Base-by-base conservation (phyloP, 73 alveolate genomes). In the Paramecium caudatum region DNA sequence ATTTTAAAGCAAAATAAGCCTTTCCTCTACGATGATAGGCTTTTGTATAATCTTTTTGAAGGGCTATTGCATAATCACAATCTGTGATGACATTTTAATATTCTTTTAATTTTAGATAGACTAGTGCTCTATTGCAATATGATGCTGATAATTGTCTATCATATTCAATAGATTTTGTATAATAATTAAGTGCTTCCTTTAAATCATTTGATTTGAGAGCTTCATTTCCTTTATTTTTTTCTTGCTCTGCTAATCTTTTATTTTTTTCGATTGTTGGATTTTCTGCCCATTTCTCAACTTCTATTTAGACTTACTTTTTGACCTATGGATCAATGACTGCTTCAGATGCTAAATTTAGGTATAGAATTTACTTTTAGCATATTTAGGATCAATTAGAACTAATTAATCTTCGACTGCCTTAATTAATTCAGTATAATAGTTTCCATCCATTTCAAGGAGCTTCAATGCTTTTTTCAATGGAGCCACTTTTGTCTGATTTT, bases 1-100 rank as follows among this genome's bases (percentile, higher is more conserved):
- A 91, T 17, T 94, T 82, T 19, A 93, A 91, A 27, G 96, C 94
- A 37, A 90, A 91, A 84, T 96, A 94, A 0, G 99, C 99, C 61
- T 95, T 92, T 9, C 98, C 99, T 81, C 99, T 90, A 43, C 99
- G 88, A 86, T 97, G 97, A 85, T 93, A 94, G 7, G 99, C 99
- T 82, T 97, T 97, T 19, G 95, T 48, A 82, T 94, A 94, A 50
- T 93, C 95, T n/a, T 97, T 93, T 70, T 97, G 93, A 70, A 95
- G 61, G 81, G 92, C 94, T 37, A 97, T 83, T 3, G 99, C 98
- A 37, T 90, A 91, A 92, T 97, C 95, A 23, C 98, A 97, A 82
- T 97, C 99, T 47, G 94, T 97, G 13, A 96, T 85, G 15, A 96
- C 97, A 15, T 90, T 90, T 7, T 93, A 84, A 70, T 93, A 96